Conservation (phyloP, 495 filamentous ascomycete genomes). For the Aspergillus leporis region DNA sequence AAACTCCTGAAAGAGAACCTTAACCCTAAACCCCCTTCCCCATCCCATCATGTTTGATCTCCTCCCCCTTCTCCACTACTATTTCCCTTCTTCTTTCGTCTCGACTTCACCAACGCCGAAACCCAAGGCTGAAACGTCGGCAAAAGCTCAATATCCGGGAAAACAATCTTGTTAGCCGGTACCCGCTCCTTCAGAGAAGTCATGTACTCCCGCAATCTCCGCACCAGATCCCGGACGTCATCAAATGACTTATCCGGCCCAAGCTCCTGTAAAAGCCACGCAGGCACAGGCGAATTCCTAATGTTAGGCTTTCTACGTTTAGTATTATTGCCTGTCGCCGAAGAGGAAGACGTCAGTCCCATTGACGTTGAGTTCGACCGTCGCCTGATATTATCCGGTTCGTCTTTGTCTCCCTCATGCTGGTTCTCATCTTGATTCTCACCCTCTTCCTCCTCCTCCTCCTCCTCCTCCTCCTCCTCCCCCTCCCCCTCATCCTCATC, state of each 20-base stretch:
- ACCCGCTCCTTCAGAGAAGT: conserved; percentile 4
- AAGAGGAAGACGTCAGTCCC: too few relatives aligned
- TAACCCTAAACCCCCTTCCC: not conserved
- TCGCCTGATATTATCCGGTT: not conserved
- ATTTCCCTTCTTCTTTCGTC: not conserved
- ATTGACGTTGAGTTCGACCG: not conserved
- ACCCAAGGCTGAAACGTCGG: conserved; percentile 50
- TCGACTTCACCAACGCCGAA: not conserved
- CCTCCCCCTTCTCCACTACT: not conserved
- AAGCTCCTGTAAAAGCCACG: conserved; percentile 32
- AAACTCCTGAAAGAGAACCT: not conserved
- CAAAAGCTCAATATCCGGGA: conserved; percentile 70
- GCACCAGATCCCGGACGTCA: conserved; percentile 30
- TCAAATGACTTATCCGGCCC: conserved; percentile 33
- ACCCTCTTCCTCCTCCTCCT: conserved; percentile 7
- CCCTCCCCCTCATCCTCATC: conserved; percentile 6
- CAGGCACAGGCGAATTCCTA: conserved; percentile 29
- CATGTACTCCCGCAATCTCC: conserved; percentile 14
- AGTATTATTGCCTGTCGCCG: not conserved
- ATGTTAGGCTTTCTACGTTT: conserved; percentile 24
- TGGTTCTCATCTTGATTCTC: too few relatives aligned
- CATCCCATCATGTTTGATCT: not conserved
- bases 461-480: not conserved
- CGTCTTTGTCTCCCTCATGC: conserved; percentile 4
- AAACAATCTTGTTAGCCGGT: conserved; percentile 23